Evolutionary conservation across 768 basidiomycete species (phyloP).

Genomic region (Lactarius trivialis): DNA sequence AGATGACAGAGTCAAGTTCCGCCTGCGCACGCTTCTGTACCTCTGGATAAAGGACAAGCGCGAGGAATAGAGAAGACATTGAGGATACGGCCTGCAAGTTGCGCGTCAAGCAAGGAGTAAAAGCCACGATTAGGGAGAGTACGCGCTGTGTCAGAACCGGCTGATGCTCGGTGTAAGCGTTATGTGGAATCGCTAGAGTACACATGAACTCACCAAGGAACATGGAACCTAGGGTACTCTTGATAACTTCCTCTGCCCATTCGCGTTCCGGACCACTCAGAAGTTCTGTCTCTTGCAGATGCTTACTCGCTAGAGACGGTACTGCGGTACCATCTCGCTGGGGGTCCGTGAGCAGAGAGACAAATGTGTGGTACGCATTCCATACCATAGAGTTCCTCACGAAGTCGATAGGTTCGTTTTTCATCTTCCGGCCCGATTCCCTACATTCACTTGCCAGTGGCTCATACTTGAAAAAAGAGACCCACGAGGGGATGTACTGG

Average conservation of each 20-base stretch:
- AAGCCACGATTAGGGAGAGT: neutral
- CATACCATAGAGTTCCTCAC: slow-evolving; percentile 1
- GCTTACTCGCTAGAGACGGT: neutral
- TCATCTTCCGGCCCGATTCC: neutral
- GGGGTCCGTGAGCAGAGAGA: neutral
- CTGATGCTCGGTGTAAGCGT: neutral
- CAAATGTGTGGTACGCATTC: too few species aligned
- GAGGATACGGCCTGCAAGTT: slow-evolving; percentile 5
- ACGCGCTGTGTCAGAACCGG: neutral
- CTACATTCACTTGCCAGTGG: neutral
- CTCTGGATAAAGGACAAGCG: slow-evolving; percentile 26
- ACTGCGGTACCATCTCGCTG: neutral
- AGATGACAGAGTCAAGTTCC: slow-evolving; percentile 26
- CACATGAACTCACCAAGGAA: neutral
- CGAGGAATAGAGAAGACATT: slow-evolving; percentile 26
- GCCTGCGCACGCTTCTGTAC: slow-evolving; percentile 24
- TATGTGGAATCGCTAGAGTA: neutral
- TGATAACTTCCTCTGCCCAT: neutral
- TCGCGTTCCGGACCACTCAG: neutral
- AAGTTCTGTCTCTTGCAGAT: neutral
- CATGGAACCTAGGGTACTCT: neutral
- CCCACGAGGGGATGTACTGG: neutral
- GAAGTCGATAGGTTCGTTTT: neutral
- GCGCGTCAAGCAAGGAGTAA: neutral
- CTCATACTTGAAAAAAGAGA: neutral